phyloP scores from a whole-genome alignment of 495 filamentous ascomycete genomes.

The Penicillium angulare region DNA sequence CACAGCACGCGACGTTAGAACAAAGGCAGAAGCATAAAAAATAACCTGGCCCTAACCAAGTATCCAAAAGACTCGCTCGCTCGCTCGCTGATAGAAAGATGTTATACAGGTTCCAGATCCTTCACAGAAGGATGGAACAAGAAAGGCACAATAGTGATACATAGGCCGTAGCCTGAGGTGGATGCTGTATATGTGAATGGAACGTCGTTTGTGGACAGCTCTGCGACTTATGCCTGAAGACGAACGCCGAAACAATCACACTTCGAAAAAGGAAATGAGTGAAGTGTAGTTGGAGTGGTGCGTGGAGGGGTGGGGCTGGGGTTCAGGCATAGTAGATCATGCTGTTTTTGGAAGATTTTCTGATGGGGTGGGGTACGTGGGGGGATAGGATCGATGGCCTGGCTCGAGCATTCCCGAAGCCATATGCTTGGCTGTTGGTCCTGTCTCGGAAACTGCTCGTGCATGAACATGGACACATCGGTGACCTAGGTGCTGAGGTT shows the following conservation, averaged over 20 bases:
- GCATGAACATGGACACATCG: neutral
- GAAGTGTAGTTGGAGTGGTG: neutral
- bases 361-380: neutral
- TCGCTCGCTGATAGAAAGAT: conserved; percentile 14
- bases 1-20: neutral
- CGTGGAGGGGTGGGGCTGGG: neutral
- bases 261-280: neutral
- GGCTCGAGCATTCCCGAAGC: neutral
- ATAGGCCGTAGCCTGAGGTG: conserved; percentile 3
- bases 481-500: neutral
- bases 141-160: neutral
- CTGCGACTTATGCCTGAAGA: conserved; percentile 3
- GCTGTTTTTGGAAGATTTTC: neutral
- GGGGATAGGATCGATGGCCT: neutral
- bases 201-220: conserved; percentile 23
- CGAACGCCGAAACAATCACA: conserved; percentile 13
- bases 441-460: too few species aligned
- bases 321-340: too few species aligned
- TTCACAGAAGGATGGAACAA: conserved; percentile 6
- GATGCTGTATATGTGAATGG: conserved; percentile 8
- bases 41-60: conserved; percentile 1
- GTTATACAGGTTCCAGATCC: conserved; percentile 7
- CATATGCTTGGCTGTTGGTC: too few species aligned
- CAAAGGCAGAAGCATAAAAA: neutral
- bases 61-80: conserved; percentile 8